These are phyloP conservation scores for Leccinum sublutescens DNA, from an alignment of 768 basidiomycete species.

Conservation along the genomic window DNA sequence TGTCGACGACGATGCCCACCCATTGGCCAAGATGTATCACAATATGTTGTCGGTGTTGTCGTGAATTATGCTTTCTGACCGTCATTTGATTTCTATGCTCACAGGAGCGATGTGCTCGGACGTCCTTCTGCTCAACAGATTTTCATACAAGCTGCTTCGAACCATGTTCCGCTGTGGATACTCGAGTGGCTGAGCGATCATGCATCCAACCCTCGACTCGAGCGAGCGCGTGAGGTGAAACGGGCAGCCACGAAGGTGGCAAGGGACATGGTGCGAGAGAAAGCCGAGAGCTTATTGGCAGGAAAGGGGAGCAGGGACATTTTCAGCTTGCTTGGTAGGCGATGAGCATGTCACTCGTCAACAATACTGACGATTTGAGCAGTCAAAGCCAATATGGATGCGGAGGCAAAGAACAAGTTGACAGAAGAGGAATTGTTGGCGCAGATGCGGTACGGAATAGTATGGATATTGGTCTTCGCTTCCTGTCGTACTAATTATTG, in stretches of 20 bases:
- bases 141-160: conserved; percentile 13
- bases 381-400: conserved; percentile 32
- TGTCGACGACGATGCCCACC: conserved; percentile 9
- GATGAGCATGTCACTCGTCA: not conserved
- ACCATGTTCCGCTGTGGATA: conserved; percentile 12
- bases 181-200: conserved; percentile 36
- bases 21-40: conserved; percentile 6
- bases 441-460: conserved; percentile 16
- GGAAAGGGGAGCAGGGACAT: conserved; percentile 19
- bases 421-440: conserved; percentile 15
- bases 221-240: conserved; percentile 14
- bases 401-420: conserved; percentile 24
- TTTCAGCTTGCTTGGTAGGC: conserved; percentile 39
- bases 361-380: not conserved
- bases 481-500: not conserved
- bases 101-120: conserved; percentile 15
- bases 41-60: conserved; percentile 13
- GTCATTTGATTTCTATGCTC: conserved; percentile 5
- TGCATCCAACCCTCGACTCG: conserved; percentile 18
- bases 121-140: conserved; percentile 14
- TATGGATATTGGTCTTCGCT: not conserved
- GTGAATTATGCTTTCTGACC: conserved; percentile 1
- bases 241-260: conserved; percentile 6
- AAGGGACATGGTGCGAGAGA: conserved; percentile 18
- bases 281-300: conserved; percentile 7